Evolutionary conservation across 208 protist species (phyloP).

Genomic region (Wallacemonas sp.): DNA sequence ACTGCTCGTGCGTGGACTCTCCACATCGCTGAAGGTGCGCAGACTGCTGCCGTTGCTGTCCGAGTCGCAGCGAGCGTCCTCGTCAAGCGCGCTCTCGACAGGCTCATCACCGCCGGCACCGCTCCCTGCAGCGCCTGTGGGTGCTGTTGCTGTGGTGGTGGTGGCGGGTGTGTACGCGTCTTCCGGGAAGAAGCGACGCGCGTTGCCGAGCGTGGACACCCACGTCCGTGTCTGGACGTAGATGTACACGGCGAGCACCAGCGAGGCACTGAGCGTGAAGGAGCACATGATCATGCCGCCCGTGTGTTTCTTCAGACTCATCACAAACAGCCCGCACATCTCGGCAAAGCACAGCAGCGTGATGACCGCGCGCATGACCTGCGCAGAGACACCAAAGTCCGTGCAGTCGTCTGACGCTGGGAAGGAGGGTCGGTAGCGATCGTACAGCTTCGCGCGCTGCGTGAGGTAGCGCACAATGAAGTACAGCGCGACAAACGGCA

Average conservation of each 20-base stretch:
- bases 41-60: conserved; percentile 13
- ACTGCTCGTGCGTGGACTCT: background rate
- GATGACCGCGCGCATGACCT: conserved; percentile 69
- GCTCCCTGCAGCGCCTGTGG: too few relatives aligned
- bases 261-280: conserved; percentile 40
- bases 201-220: conserved; percentile 50
- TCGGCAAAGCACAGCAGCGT: conserved; percentile 69
- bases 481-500: conserved; percentile 61
- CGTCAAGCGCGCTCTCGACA: background rate
- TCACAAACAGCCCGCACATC: conserved; percentile 58
- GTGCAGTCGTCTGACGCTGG: conserved; percentile 67
- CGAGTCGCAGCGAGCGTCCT: conserved; percentile 5
- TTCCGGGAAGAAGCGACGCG: conserved; percentile 29
- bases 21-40: conserved; percentile 17
- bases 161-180: conserved; percentile 6
- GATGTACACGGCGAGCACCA: conserved; percentile 47
- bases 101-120: conserved; percentile 6
- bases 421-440: conserved; percentile 63
- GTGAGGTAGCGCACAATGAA: conserved; percentile 73
- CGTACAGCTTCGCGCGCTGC: conserved; percentile 67
- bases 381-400: conserved; percentile 61
- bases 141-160: too few relatives aligned
- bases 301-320: conserved; percentile 55
- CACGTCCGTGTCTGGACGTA: conserved; percentile 51
- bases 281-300: conserved; percentile 56